Evolutionary conservation across 2,329 filamentous ascomycete genomes (phyloP), one percentile per base, ranked within the genome.

Genomic region (Aspergillus phoenicis): DNA sequence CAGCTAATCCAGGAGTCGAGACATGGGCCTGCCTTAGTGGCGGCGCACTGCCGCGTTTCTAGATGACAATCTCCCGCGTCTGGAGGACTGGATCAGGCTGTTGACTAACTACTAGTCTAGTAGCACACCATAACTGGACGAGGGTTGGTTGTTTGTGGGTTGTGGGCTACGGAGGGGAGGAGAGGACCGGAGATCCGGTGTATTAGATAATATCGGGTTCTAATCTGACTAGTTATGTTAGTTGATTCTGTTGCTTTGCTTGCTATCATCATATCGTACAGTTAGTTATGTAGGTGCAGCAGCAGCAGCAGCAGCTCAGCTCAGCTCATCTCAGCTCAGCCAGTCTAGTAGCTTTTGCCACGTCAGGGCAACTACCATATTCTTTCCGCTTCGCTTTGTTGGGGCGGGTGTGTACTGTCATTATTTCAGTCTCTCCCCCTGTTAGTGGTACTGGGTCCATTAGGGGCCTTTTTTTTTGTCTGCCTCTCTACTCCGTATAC

Each of bases 61-160:
- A 64, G 65, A 68, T 59, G 65, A 58, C 65, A 65, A 68, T 68
- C 66, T 68, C 66, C 66, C 66, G 66, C 62, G 38, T 51, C 48
- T 62, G 55, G 55, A 57, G 57, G 38, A 43, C 38, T 56, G 51
- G 48, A 63, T 59, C 60, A 56, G 33, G 52, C 33, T 26, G 22
- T 28, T 49, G 22, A 45, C 15, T 26, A 28, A 45, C 15, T 26
- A 28, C 20, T 24, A 45, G 20, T 24, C 10, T 24, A 13, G 10
- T n/a, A 43, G 7, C 39, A 10, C 39, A 22, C n/a, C 20, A 45
- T 22, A 22, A 43, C n/a, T 20, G 41, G 20, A 45, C 41, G 13
- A 45, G 41, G 41, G 39, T 43, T 43, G 41, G 41, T 36, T 36
- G 33, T 2, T 20, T 36, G 33, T 36, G 33, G 33, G 11, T 36